Conservation (phyloP, 768 basidiomycete genomes). For the Leccinum broughii region DNA sequence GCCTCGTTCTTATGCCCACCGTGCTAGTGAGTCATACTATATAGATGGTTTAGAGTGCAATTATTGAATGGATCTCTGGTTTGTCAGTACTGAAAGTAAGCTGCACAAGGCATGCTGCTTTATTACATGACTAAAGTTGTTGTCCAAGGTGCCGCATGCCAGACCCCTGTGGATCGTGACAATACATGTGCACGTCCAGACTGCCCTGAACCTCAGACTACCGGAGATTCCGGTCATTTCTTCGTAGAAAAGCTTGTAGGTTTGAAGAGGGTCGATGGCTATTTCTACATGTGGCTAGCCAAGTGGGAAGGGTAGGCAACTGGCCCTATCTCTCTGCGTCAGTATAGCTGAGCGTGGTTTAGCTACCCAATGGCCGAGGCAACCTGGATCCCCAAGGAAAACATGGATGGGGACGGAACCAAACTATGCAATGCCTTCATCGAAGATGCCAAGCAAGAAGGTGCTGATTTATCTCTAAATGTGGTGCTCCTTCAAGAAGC, state of each 20-base stretch:
- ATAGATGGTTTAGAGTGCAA: neutral
- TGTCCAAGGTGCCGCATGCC: slow-evolving; percentile 18
- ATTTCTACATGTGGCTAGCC: slow-evolving; percentile 28
- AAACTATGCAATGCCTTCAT: slow-evolving; percentile 19
- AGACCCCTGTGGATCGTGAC: slow-evolving; percentile 7
- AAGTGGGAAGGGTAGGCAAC: slow-evolving; percentile 36
- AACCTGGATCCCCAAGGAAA: slow-evolving; percentile 33
- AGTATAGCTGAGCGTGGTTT: neutral
- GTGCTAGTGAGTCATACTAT: slow-evolving; percentile 33
- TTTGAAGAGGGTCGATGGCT: slow-evolving; percentile 18
- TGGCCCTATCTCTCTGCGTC: neutral
- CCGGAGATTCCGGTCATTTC: slow-evolving; percentile 12
- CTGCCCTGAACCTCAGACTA: slow-evolving; percentile 19
- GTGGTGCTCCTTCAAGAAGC: slow-evolving; percentile 29
- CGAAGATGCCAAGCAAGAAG: slow-evolving; percentile 19
- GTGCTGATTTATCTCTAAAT: slow-evolving; percentile 15
- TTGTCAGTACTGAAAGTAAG: slow-evolving; percentile 16
- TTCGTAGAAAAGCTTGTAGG: slow-evolving; percentile 33
- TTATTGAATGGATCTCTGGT: neutral
- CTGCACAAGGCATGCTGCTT: neutral
- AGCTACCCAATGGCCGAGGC: slow-evolving; percentile 32
- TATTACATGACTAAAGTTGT: neutral
- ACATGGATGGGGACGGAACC: slow-evolving; percentile 20
- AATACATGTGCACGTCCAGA: slow-evolving; percentile 28
- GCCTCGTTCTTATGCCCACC: slow-evolving; percentile 44